These are phyloP conservation scores for Clausena lansium DNA, from an alignment of 345 rosid species.

Conservation along the genomic window DNA sequence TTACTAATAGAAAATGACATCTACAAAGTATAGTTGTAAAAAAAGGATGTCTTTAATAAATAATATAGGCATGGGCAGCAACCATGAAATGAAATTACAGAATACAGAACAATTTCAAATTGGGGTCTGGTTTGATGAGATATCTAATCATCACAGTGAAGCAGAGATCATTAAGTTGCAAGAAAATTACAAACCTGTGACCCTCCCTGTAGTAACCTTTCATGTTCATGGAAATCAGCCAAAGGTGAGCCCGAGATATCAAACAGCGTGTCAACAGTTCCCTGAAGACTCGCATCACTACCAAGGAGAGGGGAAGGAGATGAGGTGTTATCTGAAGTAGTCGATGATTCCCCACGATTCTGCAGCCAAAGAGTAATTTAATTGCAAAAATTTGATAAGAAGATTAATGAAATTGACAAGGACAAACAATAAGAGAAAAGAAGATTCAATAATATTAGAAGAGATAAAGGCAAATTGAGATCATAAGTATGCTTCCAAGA, in stretches of 20 bases:
- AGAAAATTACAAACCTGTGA: constrained; percentile 52
- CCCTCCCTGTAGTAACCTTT: constrained; percentile 58
- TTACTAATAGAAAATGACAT: background rate
- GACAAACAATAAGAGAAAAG: background rate
- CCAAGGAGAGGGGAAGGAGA: constrained; percentile 32
- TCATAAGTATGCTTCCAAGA: background rate
- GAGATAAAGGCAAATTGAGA: background rate
- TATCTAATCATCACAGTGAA: background rate
- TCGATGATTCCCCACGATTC: constrained; percentile 35
- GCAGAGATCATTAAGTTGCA: background rate
- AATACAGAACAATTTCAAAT: background rate
- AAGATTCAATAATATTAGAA: background rate
- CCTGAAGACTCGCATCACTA: constrained; percentile 54
- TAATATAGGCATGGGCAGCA: background rate
- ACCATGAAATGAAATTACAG: background rate
- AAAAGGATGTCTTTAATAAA: background rate
- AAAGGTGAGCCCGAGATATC: constrained; percentile 64
- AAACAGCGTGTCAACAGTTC: constrained; percentile 36
- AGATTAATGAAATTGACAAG: background rate
- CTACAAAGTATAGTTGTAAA: background rate
- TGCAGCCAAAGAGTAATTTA: constrained; percentile 28
- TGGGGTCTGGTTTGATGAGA: background rate
- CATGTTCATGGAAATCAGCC: constrained; percentile 70
- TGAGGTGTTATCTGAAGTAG: constrained; percentile 31
- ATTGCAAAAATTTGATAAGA: background rate